A percentile compares a stretch with the other conserved stretches of the same genome.
These are phyloP conservation scores for Corchorus olitorius DNA, from an alignment of 345 rosid genomes.

Conservation along the genomic window DNA sequence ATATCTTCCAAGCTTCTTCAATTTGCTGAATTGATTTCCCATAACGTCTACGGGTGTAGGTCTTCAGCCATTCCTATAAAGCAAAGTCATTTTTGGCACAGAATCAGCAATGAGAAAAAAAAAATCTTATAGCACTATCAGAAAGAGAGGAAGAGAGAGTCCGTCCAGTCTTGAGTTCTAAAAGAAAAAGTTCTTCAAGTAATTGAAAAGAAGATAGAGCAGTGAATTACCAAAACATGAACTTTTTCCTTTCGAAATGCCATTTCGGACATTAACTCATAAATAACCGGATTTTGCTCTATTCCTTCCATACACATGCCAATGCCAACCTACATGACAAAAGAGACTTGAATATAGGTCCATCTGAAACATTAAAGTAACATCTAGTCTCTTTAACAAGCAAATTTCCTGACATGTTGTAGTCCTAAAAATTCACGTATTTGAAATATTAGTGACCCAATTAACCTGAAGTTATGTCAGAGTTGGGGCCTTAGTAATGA, in stretches of 20 bases:
- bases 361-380: neutral
- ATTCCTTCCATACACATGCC: constrained; percentile 99
- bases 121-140: neutral
- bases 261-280: constrained; percentile 94
- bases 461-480: too few species aligned
- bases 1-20: constrained; percentile 82
- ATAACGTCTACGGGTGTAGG: constrained; percentile 75
- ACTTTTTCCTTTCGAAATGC: constrained; percentile 79
- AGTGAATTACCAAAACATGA: constrained; percentile 58
- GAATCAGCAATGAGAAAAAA: neutral
- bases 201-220: constrained; percentile 8
- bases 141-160: too few species aligned
- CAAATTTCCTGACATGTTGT: neutral
- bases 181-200: constrained; percentile 8
- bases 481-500: too few species aligned
- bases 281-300: constrained; percentile 94
- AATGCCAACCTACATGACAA: constrained; percentile 69
- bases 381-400: neutral
- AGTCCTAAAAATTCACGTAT: neutral
- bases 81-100: constrained; percentile 8
- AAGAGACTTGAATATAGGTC: constrained; percentile 2
- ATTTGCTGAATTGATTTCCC: constrained; percentile 61
- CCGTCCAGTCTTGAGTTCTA: too few species aligned
- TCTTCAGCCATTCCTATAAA: constrained; percentile 81
- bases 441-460: neutral